Percentiles rank a stretch among this genome's conserved stretches.
Evolutionary conservation across 306 rosid species (phyloP).

Genomic region (Comarum palustre): DNA sequence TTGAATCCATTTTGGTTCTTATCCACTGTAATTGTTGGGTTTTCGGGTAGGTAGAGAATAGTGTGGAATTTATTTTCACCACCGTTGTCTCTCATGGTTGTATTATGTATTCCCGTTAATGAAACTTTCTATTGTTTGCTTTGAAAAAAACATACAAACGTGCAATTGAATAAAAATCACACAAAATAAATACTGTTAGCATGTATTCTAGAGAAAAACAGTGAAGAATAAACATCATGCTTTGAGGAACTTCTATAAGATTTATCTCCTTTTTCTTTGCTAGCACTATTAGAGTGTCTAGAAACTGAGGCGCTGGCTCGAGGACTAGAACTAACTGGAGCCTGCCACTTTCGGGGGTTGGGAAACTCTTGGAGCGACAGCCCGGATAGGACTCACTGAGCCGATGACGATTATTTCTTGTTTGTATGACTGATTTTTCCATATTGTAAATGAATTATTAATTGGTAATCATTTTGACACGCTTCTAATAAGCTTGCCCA

Average conservation of each 20-base stretch:
- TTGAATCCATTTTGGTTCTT: no score
- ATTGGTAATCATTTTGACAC: no score
- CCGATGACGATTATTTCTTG: not conserved
- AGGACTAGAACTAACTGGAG: slow-evolving; percentile 33
- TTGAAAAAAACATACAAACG: not conserved
- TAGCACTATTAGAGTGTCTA: slow-evolving; percentile 31
- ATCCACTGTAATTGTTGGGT: no score
- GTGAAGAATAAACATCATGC: slow-evolving; percentile 36
- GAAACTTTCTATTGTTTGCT: no score
- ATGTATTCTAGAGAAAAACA: not conserved
- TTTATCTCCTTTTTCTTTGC: slow-evolving; percentile 44
- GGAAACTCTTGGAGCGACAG: slow-evolving; percentile 40
- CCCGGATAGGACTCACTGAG: slow-evolving; percentile 40
- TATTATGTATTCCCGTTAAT: no score
- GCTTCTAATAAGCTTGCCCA: no score
- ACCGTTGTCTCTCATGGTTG: no score
- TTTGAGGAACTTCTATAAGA: slow-evolving; percentile 36
- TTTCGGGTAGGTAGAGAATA: no score
- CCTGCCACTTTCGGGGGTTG: slow-evolving; percentile 32
- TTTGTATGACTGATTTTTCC: no score
- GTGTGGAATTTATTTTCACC: no score
- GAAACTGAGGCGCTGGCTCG: slow-evolving; percentile 38
- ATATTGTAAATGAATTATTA: no score
- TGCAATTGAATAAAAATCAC: slow-evolving; percentile 11
- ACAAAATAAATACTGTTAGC: slow-evolving; percentile 3